A percentile compares a stretch with the other conserved stretches of the same genome.
phyloP scores from a whole-genome alignment of 2,329 filamentous ascomycete genomes.

The Cytospora paraplurivora region DNA sequence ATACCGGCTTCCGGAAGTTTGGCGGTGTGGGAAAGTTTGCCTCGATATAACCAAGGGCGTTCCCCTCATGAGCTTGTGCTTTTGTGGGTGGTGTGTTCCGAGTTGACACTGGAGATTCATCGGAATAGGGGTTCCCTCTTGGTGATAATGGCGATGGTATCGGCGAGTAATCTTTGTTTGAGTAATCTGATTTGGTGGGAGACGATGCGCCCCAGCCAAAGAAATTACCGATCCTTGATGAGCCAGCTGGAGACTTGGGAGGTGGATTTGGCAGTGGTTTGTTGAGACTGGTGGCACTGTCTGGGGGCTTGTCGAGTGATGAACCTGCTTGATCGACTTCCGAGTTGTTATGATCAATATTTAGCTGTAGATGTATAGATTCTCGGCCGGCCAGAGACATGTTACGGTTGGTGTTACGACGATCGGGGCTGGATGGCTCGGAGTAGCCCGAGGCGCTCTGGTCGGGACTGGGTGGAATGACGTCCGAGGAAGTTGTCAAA shows the following conservation, averaged over 20 bases:
- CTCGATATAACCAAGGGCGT: constrained; percentile 53
- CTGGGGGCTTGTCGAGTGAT: constrained; percentile 30
- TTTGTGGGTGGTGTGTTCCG: constrained; percentile 44
- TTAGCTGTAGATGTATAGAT: constrained; percentile 55
- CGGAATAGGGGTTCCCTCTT: constrained; percentile 41
- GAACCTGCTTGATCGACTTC: constrained; percentile 32
- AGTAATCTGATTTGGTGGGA: constrained; percentile 51
- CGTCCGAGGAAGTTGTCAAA: constrained; percentile 46
- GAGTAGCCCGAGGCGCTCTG: constrained; percentile 29
- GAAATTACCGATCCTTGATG: constrained; percentile 53
- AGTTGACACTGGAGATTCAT: constrained; percentile 46
- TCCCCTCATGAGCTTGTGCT: constrained; percentile 45
- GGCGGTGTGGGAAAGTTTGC: constrained; percentile 54
- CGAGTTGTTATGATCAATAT: constrained; percentile 47
- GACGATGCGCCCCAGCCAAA: constrained; percentile 56
- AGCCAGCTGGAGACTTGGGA: constrained; percentile 52
- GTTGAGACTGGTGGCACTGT: constrained; percentile 44
- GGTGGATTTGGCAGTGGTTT: constrained; percentile 60
- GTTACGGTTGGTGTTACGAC: constrained; percentile 43
- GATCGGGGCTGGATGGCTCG: constrained; percentile 37
- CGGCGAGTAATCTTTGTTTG: constrained; percentile 49
- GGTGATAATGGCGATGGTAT: constrained; percentile 55
- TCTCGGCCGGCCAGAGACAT: constrained; percentile 56
- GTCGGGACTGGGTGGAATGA: constrained; percentile 40
- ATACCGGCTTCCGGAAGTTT: constrained; percentile 38